A percentile compares a stretch with the other conserved stretches of the same genome.
phyloP scores from a whole-genome alignment of 768 basidiomycete genomes.

The Rhodotorula toruloides region DNA sequence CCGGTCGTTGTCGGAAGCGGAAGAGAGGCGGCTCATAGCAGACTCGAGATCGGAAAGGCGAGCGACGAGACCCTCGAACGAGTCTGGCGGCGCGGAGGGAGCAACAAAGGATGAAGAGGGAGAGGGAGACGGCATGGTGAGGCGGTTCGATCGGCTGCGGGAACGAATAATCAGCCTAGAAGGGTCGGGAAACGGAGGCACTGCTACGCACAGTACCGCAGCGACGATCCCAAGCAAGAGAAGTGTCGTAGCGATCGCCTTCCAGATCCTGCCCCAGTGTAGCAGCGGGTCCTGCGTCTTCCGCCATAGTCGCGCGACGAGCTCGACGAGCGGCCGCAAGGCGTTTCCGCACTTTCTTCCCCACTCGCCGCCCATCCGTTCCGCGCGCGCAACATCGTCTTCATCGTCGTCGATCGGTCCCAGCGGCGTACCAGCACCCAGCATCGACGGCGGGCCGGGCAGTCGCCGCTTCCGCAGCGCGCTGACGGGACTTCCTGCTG shows the following conservation, averaged over 20 bases:
- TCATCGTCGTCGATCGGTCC: slow-evolving; percentile 1
- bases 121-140: not conserved
- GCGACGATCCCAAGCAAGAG: no score
- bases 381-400: not conserved
- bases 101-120: not conserved
- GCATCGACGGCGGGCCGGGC: slow-evolving; percentile 25
- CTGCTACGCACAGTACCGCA: not conserved
- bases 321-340: slow-evolving; percentile 11
- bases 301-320: not conserved
- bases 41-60: slow-evolving; percentile 29
- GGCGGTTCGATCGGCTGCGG: not conserved
- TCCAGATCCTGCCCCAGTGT: slow-evolving; percentile 27
- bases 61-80: slow-evolving; percentile 23
- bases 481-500: slow-evolving; percentile 4
- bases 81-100: slow-evolving; percentile 20
- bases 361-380: not conserved
- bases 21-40: slow-evolving; percentile 20
- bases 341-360: slow-evolving; percentile 14
- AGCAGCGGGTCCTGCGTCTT: slow-evolving; percentile 29
- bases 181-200: not conserved
- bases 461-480: slow-evolving; percentile 3
- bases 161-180: slow-evolving; percentile 9
- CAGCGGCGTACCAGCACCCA: slow-evolving; percentile 6
- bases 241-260: not conserved
- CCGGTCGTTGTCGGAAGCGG: slow-evolving; percentile 17